Conservation (phyloP, 1,284 basidiomycete genomes). For the Stereum hirsutum region DNA sequence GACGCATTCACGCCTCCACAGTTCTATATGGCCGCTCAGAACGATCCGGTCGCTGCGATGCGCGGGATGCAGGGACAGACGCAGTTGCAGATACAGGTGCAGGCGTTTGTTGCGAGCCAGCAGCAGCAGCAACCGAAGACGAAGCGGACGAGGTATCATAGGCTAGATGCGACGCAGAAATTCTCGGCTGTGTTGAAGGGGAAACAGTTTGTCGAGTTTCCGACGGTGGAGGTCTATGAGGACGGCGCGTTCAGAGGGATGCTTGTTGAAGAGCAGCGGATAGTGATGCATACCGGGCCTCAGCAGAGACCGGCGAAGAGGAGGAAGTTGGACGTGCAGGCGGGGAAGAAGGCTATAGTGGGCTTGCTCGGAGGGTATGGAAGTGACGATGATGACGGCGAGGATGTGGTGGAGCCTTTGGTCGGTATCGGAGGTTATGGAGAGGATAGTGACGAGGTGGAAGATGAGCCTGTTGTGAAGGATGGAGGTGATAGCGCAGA, state of each 20-base stretch:
- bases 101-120: slow-evolving; percentile 6
- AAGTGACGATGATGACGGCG: slow-evolving; percentile 36
- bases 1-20: slow-evolving; percentile 45
- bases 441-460: slow-evolving; percentile 26
- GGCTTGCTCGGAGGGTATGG: slow-evolving; percentile 59
- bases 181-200: slow-evolving; percentile 43
- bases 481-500: slow-evolving; percentile 13
- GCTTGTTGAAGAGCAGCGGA: slow-evolving; percentile 39
- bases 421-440: slow-evolving; percentile 44
- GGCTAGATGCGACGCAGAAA: slow-evolving; percentile 39
- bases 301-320: slow-evolving; percentile 36
- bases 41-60: slow-evolving; percentile 25
- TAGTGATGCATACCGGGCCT: slow-evolving; percentile 25
- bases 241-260: slow-evolving; percentile 46
- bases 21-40: slow-evolving; percentile 45
- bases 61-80: slow-evolving; percentile 1
- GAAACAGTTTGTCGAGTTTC: slow-evolving; percentile 73
- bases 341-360: slow-evolving; percentile 43
- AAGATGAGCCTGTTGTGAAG: slow-evolving; percentile 1
- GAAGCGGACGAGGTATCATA: slow-evolving; percentile 37
- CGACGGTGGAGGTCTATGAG: slow-evolving; percentile 67
- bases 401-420: slow-evolving; percentile 28
- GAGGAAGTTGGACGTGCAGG: slow-evolving; percentile 39
- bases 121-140: slow-evolving; percentile 11
- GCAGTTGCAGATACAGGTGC: slow-evolving; percentile 6